Percentiles rank a stretch among this genome's conserved stretches.
These are phyloP conservation scores for Oehlia diaphana DNA, from an alignment of 192 early-diverging fungal species.

Conservation along the genomic window DNA sequence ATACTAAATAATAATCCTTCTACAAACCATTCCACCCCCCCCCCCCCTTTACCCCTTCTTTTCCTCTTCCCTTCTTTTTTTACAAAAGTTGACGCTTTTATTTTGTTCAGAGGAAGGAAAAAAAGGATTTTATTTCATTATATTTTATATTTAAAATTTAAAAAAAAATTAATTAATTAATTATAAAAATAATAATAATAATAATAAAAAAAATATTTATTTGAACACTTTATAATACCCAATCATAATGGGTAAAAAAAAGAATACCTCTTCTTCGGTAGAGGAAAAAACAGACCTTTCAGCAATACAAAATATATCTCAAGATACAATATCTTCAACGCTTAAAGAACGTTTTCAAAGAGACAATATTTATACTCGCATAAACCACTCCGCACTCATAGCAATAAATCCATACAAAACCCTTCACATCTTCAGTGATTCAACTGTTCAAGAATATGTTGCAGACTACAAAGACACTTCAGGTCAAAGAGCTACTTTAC, in stretches of 20 bases:
- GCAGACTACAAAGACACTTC: slow-evolving; percentile 68
- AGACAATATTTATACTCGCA: slow-evolving; percentile 64
- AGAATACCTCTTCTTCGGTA: not conserved
- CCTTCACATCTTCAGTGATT: slow-evolving; percentile 55
- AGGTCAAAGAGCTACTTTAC: slow-evolving; percentile 46
- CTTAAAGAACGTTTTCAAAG: slow-evolving; percentile 56
- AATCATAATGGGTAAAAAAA: slow-evolving; percentile 19
- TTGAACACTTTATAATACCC: not conserved
- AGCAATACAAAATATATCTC: slow-evolving; percentile 26
- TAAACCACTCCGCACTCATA: slow-evolving; percentile 68
- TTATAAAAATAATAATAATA: not conserved
- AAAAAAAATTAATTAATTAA: not conserved
- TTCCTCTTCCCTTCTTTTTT: not conserved
- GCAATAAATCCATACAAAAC: slow-evolving; percentile 67
- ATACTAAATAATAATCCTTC: not conserved
- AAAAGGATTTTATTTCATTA: not conserved
- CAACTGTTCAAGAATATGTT: slow-evolving; percentile 71
- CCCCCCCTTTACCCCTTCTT: slow-evolving; percentile 3
- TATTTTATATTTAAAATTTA: not conserved
- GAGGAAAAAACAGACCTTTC: slow-evolving; percentile 35
- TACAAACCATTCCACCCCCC: not conserved
- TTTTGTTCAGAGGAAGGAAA: not conserved
- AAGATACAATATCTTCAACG: slow-evolving; percentile 43
- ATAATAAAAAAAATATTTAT: not conserved
- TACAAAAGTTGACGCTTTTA: not conserved